Evolutionary conservation across 495 filamentous ascomycete genomes (phyloP), one percentile per base, ranked within the genome.

Genomic region (Lasiosphaeris hirsuta): DNA sequence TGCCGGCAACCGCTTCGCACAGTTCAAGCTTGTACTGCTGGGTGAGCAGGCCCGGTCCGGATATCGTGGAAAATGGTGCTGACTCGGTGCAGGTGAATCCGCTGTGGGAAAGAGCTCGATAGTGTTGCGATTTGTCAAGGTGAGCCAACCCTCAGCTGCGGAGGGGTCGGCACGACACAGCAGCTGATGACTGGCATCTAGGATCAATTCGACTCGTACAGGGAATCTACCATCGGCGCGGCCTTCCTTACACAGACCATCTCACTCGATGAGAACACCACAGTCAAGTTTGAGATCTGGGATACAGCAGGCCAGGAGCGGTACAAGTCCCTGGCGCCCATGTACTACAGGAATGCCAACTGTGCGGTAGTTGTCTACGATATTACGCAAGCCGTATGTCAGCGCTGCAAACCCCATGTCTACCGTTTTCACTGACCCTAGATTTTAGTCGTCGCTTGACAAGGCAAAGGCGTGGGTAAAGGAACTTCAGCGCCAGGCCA

Each of bases 381-480:
- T 75, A 96, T 98, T 69, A 97, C 94, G 50, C 94, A 97, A 85
- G 90, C 95, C 59, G 94, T 98, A 86, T 53, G 89, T 72, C 40
- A 45, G 49, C 14, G 1, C 34, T 17, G 45, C 47, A 39, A 17
- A 17, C 44, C 48, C 10, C 5, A 15, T 36, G 10, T 34, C 9
- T 40, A 17, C 13, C 14, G 19, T 4, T 51, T 15, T 18, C 53
- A 52, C 59, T 52, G 9, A 63, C 63, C 48, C 1, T 30, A 9
- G 14, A 19, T 33, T 3, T 7, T 68, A 98, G 94, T 82, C 90
- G 58, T 97, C 95, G 6, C 78, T 98, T 56, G 94, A 98, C 75
- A 98, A 98, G 79, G 94, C 94, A 56, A 98, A 98, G 72, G 86
- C 91, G 34, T 98, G 94, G 94, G 92, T 98, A n/a, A 97, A 97